phyloP scores from a whole-genome alignment of 2,329 filamentous ascomycete species.

The Exophiala phaeomuriformis region DNA sequence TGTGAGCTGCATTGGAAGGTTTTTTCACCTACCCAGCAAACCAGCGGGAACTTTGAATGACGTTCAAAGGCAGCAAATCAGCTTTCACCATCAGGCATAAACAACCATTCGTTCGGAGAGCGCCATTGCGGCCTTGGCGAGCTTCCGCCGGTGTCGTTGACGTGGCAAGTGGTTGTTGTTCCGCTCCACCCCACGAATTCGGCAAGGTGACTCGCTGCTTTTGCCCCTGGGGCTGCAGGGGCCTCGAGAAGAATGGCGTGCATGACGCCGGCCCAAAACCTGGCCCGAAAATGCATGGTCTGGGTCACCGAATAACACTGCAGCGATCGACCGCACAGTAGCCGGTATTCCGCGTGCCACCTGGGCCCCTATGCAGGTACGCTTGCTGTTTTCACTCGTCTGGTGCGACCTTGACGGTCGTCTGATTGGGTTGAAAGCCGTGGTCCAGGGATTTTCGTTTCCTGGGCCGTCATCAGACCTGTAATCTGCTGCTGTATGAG shows the following conservation, averaged over 20 bases:
- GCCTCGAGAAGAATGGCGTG: conserved; percentile 21
- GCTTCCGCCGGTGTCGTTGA: conserved; percentile 19
- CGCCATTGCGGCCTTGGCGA: conserved; percentile 22
- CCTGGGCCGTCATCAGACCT: conserved; percentile 16
- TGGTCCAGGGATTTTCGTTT: conserved; percentile 6
- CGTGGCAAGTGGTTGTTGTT: conserved; percentile 24
- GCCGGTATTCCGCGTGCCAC: conserved; percentile 10
- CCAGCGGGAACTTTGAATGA: conserved; percentile 17
- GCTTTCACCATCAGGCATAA: conserved; percentile 11
- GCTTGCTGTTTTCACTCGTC: conserved; percentile 16
- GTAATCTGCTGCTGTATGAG: conserved; percentile 19
- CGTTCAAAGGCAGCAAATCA: conserved; percentile 24
- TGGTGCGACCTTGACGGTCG: conserved; percentile 13
- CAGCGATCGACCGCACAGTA: conserved; percentile 28
- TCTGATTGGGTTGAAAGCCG: conserved; percentile 16
- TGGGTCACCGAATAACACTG: conserved; percentile 13
- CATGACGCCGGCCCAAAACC: conserved; percentile 25
- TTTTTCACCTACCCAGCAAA: conserved; percentile 2
- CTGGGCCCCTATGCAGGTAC: conserved; percentile 18
- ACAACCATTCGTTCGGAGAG: conserved; percentile 21
- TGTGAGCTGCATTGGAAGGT: conserved; percentile 6
- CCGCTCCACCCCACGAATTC: conserved; percentile 31
- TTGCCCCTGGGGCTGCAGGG: conserved; percentile 26
- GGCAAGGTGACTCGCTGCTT: conserved; percentile 29
- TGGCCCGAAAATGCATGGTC: conserved; percentile 15